phyloP scores from a whole-genome alignment of 139 green algal genomes.

The Spirogloea muscicola region DNA sequence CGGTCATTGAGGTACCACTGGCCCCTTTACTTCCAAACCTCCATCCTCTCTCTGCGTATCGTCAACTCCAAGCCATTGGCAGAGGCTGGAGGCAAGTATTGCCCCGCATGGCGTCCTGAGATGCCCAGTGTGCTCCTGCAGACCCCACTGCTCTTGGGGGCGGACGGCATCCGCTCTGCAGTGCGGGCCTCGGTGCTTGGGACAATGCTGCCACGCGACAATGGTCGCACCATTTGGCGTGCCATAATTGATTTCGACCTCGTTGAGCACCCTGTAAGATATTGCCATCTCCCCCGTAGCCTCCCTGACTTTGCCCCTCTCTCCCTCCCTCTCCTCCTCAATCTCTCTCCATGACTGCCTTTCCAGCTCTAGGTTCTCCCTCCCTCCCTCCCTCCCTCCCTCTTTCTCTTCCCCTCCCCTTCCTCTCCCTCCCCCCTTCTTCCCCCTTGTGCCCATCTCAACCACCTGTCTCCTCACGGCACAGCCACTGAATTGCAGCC shows the following conservation, averaged over 20 bases:
- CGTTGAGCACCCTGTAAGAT: not conserved
- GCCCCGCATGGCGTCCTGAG: too few relatives aligned
- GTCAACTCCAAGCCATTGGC: too few relatives aligned
- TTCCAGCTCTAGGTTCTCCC: too few relatives aligned
- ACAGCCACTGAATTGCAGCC: too few relatives aligned
- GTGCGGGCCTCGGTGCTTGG: not conserved
- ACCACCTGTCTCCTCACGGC: too few relatives aligned
- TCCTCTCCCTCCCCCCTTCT: not conserved
- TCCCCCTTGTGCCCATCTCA: not conserved
- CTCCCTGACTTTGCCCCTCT: too few relatives aligned
- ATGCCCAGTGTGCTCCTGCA: not conserved
- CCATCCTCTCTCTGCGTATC: not conserved
- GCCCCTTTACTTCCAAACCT: not conserved
- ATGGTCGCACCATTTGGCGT: constrained; percentile 20
- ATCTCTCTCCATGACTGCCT: too few relatives aligned
- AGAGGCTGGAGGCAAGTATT: too few relatives aligned
- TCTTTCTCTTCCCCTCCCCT: too few relatives aligned
- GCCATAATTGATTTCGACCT: not conserved
- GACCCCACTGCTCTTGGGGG: not conserved
- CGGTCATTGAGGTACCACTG: not conserved
- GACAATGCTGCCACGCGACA: constrained; percentile 1
- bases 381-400: too few relatives aligned
- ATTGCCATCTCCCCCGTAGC: too few relatives aligned
- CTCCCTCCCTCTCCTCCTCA: too few relatives aligned
- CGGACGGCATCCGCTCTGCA: constrained; percentile 3